Conservation (phyloP, 2,329 filamentous ascomycete genomes). For the Xylaria sp. region DNA sequence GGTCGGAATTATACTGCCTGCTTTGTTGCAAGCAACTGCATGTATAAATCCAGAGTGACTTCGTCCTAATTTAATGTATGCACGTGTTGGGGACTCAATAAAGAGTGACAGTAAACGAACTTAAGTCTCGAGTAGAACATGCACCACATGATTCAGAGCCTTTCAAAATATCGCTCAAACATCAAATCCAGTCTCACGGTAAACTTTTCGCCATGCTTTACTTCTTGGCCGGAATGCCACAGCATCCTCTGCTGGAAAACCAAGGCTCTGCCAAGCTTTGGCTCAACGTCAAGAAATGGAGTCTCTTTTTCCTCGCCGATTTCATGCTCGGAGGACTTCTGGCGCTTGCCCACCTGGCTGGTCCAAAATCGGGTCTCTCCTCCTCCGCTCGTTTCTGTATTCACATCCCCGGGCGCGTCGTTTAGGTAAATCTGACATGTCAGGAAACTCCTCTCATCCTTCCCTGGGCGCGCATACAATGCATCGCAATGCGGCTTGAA, state of each 20-base stretch:
- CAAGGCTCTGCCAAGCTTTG: constrained; percentile 39
- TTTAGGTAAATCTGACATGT: constrained; percentile 42
- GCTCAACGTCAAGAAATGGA: constrained; percentile 39
- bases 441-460: constrained; percentile 40
- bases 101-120: background rate
- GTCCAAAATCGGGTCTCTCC: constrained; percentile 37
- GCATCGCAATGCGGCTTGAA: constrained; percentile 53
- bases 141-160: background rate
- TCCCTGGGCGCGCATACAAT: constrained; percentile 30
- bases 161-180: constrained; percentile 34
- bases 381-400: constrained; percentile 24
- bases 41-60: too few species aligned
- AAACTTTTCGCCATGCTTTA: constrained; percentile 40
- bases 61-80: background rate
- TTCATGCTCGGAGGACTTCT: constrained; percentile 27
- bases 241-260: constrained; percentile 43
- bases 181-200: constrained; percentile 42
- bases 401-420: constrained; percentile 29
- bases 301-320: constrained; percentile 13
- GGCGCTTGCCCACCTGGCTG: constrained; percentile 35
- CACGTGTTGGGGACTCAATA: background rate
- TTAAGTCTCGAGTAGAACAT: background rate
- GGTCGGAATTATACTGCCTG: too few species aligned
- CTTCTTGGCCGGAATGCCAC: constrained; percentile 42
- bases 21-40: too few species aligned